Evolutionary conservation across 2,329 filamentous ascomycete species (phyloP).

Genomic region (Teratosphaeria pseudoeucalypti): DNA sequence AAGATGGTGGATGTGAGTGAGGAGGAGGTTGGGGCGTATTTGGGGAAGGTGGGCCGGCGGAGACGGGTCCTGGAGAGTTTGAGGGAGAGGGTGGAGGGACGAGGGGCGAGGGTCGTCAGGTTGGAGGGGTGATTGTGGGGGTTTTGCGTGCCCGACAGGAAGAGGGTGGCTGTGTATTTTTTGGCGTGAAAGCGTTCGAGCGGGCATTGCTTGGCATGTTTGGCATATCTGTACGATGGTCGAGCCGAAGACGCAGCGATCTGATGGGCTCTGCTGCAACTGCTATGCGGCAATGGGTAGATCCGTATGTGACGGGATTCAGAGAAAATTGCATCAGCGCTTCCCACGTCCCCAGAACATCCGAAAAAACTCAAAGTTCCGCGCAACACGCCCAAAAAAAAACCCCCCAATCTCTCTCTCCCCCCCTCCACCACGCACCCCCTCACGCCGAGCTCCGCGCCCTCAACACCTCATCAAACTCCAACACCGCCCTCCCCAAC

Average conservation of each 20-base stretch:
- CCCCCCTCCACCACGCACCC: too few relatives aligned
- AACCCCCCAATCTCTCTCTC: too few relatives aligned
- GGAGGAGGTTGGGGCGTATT: slow-evolving; percentile 30
- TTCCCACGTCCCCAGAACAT: not conserved
- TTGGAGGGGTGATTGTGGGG: not conserved
- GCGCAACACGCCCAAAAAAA: too few relatives aligned
- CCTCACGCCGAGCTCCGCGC: too few relatives aligned
- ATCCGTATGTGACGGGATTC: too few relatives aligned
- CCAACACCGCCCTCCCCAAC: not conserved
- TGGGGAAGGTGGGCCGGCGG: slow-evolving; percentile 25
- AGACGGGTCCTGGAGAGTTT: slow-evolving; percentile 30
- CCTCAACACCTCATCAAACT: not conserved
- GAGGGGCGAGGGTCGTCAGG: slow-evolving; percentile 10
- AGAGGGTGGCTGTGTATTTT: not conserved
- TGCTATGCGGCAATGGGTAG: not conserved
- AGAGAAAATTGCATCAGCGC: not conserved
- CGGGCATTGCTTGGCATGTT: not conserved
- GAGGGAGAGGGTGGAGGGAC: slow-evolving; percentile 25
- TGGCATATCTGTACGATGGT: not conserved
- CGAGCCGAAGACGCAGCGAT: not conserved
- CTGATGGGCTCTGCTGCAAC: not conserved
- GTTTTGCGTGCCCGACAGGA: not conserved
- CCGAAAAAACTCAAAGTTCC: not conserved
- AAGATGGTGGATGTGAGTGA: slow-evolving; percentile 32
- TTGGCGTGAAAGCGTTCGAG: slow-evolving; percentile 1